Evolutionary conservation across 2,329 filamentous ascomycete species (phyloP), one percentile per base, ranked within the genome.

Genomic region (Stagonosporopsis tanaceti): DNA sequence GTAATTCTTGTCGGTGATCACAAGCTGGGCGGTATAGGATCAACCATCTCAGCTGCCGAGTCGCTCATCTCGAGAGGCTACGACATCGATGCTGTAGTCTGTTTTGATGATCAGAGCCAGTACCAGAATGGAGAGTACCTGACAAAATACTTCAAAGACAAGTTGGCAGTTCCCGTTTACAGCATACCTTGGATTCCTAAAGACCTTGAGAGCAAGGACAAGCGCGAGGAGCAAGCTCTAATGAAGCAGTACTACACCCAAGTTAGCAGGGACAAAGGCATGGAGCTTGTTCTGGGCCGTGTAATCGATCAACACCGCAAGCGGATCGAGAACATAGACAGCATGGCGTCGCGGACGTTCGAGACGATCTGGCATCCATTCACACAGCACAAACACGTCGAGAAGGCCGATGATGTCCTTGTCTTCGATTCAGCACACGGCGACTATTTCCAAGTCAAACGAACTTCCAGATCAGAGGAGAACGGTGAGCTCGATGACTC

Each of bases 351-450:
- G 1, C 80, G 83, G 38, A 91, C 92, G 0, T 59, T 64, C 1
- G 45, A 67, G 24, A 57, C 54, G 2, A 92, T 96, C 35, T 96
- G 92, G 92, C 94, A 94, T 66, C 92, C 92, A 0, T 96, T 96
- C 67, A 93, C 91, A 0, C 92, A 96, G 66, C 92, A 96, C 60
- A 85, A 85, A 38, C 85, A 47, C 81, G 84, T 47, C 79, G 91
- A 63, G 79, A 80, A 0, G 75, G 85, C 5, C 76, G 86, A 73
- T 2, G 85, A 86, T 14, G 91, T 96, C 42, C 83, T 87, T 0
- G 84, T 87, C 0, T 93, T 96, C 53, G 92, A 96, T 71, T 94
- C 91, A 0, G 92, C 92, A 0, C 84, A 89, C 57, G 90, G 89
- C 7, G 91, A 94, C 68, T 87, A 87, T 70, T 96, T 95, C 73